phyloP scores from a whole-genome alignment of 345 rosid species.

The Passiflora organensis region DNA sequence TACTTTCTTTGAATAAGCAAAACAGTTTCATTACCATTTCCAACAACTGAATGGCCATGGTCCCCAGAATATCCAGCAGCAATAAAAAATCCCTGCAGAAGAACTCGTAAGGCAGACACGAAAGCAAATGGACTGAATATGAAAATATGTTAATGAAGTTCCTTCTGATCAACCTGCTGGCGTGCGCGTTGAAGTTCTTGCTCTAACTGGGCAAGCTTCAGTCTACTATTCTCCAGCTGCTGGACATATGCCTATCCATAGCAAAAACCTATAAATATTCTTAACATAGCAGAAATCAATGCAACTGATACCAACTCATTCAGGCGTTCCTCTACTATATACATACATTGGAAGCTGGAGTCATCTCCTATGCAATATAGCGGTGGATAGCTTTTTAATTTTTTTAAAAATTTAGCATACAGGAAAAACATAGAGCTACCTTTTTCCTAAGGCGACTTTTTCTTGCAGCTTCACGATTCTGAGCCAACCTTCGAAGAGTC shows the following conservation, averaged over 20 bases:
- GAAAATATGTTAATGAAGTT: not conserved
- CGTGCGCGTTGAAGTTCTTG: constrained; percentile 79
- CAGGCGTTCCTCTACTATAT: no score
- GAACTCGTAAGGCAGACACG: not conserved
- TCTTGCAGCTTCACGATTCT: constrained; percentile 93
- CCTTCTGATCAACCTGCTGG: constrained; percentile 50
- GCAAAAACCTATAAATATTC: constrained; percentile 42
- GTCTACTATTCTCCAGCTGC: constrained; percentile 74
- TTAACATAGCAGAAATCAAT: constrained; percentile 8
- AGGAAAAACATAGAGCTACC: no score
- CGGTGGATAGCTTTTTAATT: no score
- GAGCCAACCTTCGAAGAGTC: constrained; percentile 81
- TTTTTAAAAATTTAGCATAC: no score
- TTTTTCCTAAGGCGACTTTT: constrained; percentile 88
- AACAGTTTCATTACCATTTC: constrained; percentile 44
- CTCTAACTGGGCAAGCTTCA: constrained; percentile 66
- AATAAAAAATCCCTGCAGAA: constrained; percentile 47
- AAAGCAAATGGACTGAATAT: not conserved
- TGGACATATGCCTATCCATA: constrained; percentile 86
- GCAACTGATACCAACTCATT: no score
- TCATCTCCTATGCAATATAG: no score
- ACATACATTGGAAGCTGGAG: no score
- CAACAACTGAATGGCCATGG: constrained; percentile 32
- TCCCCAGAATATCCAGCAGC: constrained; percentile 46
- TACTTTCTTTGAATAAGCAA: not conserved